Percentiles rank a stretch among this genome's conserved stretches.
These are phyloP conservation scores for Fomitopsis betulina DNA, from an alignment of 1,284 basidiomycete genomes.

Conservation along the genomic window DNA sequence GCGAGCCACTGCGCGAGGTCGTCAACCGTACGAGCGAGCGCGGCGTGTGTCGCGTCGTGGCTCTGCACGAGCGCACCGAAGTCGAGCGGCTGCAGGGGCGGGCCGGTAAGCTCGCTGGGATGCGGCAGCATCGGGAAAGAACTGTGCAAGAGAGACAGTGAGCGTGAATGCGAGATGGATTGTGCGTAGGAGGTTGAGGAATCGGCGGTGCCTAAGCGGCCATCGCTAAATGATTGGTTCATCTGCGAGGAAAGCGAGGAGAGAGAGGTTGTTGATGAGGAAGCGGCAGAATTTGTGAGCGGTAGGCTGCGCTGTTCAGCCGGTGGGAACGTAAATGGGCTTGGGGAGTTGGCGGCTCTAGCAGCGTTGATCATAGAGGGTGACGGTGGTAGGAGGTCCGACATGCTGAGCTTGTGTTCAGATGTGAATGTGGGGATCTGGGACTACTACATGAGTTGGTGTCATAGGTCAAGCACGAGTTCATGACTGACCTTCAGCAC, in stretches of 20 bases:
- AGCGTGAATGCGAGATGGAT: constrained; percentile 16
- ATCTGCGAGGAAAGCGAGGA: constrained; percentile 26
- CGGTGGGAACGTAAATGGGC: constrained; percentile 32
- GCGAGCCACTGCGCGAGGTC: constrained; percentile 81
- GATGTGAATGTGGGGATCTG: constrained; percentile 64
- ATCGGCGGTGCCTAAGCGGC: constrained; percentile 16
- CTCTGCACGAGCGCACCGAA: constrained; percentile 55
- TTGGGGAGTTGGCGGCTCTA: constrained; percentile 31
- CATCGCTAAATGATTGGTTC: constrained; percentile 19
- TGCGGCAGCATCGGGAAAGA: constrained; percentile 14
- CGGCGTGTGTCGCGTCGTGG: constrained; percentile 62
- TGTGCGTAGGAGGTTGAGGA: constrained; percentile 14
- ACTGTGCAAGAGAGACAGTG: constrained; percentile 22
- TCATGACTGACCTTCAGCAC: constrained; percentile 54
- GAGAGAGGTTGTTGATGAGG: constrained; percentile 25
- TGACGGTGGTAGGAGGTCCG: constrained; percentile 75
- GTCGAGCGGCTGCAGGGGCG: constrained; percentile 63
- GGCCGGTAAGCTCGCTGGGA: constrained; percentile 25
- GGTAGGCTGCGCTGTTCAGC: constrained; percentile 12
- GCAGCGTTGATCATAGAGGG: constrained; percentile 51
- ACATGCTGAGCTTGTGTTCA: constrained; percentile 63
- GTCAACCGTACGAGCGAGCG: constrained; percentile 74
- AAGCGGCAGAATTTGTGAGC: constrained; percentile 22
- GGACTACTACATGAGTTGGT: background rate
- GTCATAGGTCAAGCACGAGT: background rate